Base-by-base conservation (phyloP, 805 yeast genomes). In the Candida jianshihensis region DNA sequence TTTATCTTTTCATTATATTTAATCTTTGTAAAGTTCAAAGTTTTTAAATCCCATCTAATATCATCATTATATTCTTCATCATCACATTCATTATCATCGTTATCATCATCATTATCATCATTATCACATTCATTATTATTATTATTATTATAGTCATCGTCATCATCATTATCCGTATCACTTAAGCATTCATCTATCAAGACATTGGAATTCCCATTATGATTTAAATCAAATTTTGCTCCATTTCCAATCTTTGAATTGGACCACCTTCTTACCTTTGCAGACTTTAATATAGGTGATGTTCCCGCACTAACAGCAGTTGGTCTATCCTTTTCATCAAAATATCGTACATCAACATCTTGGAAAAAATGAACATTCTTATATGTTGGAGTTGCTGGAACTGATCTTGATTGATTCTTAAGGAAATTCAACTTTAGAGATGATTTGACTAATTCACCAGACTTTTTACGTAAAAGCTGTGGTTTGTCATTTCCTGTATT, bases 371-470 rank as follows among this genome's bases (percentile, higher is more conserved):
- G 96, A 7, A 87, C 96, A 54, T 75, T 82, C 52, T 78, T 80
- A 53, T 71, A 71, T 3, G 77, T 72, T 15, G 83, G 88, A 9
- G 72, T 66, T 1, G 69, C 49, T 1, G 80, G 80, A 39, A 72
- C 53, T 2, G 78, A 71, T 44, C 56, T 62, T 12, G 68, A 56
- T 22, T 53, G 35, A n/a, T 38, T 41, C 15, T 53, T 56, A n/a
- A 66, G 48, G 15, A 59, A 48, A 35, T 57, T 57, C 17, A 66
- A 35, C 51, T 80, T 81, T 38, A 86, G 64, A 12, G 85, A 79
- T 3, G 89, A 75, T 53, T 84, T 84, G 31, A 86, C 81, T 30
- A 83, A 63, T 53, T 87, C 96, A n/a, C 95, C 96, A 1, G 87
- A 75, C 57, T 88, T 88, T 57, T 88, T 89, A 33, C 94, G 76